Percentiles rank a stretch among this genome's conserved stretches.
phyloP scores from a whole-genome alignment of 1,284 basidiomycete genomes.

The Irpex sp. region DNA sequence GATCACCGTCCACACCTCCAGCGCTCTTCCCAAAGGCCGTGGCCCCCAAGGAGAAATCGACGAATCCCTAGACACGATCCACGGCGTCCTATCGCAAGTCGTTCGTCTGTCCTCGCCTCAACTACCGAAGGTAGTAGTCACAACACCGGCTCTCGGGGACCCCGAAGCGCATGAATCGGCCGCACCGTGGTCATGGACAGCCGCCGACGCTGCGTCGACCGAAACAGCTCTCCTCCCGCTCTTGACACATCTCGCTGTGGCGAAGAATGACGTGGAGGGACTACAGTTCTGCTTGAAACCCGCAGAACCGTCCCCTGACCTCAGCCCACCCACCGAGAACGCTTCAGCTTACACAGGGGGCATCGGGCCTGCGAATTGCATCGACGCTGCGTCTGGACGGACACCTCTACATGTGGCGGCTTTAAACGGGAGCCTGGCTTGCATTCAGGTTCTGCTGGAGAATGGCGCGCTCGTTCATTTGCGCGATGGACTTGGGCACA shows the following conservation, averaged over 20 bases:
- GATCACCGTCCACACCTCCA: slow-evolving; percentile 52
- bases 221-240: slow-evolving; percentile 71
- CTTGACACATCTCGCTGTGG: slow-evolving; percentile 74
- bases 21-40: slow-evolving; percentile 33
- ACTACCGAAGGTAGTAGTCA: slow-evolving; percentile 42
- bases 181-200: slow-evolving; percentile 76
- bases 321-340: neutral
- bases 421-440: slow-evolving; percentile 57
- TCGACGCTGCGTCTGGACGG: slow-evolving; percentile 65
- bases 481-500: slow-evolving; percentile 76
- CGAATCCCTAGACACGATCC: slow-evolving; percentile 56
- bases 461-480: slow-evolving; percentile 87
- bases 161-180: slow-evolving; percentile 45
- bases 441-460: slow-evolving; percentile 61
- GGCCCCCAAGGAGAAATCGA: slow-evolving; percentile 38
- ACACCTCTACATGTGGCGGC: slow-evolving; percentile 83
- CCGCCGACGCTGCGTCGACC: slow-evolving; percentile 62
- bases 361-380: slow-evolving; percentile 67
- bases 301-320: neutral
- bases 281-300: slow-evolving; percentile 54
- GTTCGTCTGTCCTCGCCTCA: slow-evolving; percentile 48
- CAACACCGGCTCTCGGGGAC: slow-evolving; percentile 26
- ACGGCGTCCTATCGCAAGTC: slow-evolving; percentile 63
- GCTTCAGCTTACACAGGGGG: neutral
- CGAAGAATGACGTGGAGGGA: slow-evolving; percentile 60